These are phyloP conservation scores for Aegilops speltoides DNA, from an alignment of 176 grass and related monocot species.

Conservation along the genomic window DNA sequence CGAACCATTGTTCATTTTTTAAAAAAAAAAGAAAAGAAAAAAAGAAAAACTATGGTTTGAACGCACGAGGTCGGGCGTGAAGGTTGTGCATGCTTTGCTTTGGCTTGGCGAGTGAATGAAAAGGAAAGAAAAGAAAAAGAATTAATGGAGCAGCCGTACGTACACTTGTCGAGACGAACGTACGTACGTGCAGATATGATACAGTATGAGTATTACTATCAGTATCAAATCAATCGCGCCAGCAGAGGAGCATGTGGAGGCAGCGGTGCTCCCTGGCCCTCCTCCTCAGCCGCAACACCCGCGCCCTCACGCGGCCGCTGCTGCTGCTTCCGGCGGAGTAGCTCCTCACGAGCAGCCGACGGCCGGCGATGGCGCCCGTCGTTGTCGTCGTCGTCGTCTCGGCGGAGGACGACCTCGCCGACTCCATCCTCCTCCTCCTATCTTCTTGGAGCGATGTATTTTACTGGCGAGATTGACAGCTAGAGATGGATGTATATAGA, in stretches of 20 bases:
- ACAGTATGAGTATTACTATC: no score
- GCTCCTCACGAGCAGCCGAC: conserved; percentile 7
- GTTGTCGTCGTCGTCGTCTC: not conserved
- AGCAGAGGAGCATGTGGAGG: conserved; percentile 62
- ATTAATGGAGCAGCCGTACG: no score
- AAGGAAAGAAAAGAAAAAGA: no score
- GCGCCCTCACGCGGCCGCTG: not conserved
- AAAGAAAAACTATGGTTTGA: no score
- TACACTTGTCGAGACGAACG: no score
- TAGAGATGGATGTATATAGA: not conserved
- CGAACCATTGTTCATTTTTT: no score
- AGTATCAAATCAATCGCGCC: no score
- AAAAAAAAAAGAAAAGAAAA: no score
- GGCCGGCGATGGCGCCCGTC: not conserved
- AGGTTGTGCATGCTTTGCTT: no score
- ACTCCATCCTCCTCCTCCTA: conserved; percentile 12
- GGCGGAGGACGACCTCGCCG: not conserved
- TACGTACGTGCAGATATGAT: no score
- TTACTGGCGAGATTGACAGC: not conserved
- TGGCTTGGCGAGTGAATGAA: no score
- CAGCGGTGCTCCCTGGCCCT: conserved; percentile 44
- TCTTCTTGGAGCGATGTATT: not conserved
- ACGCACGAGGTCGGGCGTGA: no score
- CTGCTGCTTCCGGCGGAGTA: not conserved
- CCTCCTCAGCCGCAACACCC: not conserved